Percentiles rank a stretch among this genome's conserved stretches.
Evolutionary conservation across 2,329 filamentous ascomycete species (phyloP).

Genomic region (Aspergillus latus): DNA sequence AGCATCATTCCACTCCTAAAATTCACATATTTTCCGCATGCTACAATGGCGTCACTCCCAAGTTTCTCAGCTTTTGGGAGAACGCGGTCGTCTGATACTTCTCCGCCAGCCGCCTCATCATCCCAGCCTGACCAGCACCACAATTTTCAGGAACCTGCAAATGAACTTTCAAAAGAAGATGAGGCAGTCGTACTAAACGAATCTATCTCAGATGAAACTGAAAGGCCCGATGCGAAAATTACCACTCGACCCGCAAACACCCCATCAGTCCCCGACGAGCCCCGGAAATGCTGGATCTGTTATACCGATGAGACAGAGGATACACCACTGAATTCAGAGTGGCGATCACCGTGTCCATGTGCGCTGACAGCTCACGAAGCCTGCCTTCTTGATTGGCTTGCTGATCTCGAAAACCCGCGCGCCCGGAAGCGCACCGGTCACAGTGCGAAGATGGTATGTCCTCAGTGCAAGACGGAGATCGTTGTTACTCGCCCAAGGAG

Average conservation of each 20-base stretch:
- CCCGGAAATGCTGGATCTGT: constrained; percentile 67
- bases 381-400: constrained; percentile 88
- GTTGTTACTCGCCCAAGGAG: constrained; percentile 72
- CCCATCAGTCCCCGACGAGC: constrained; percentile 29
- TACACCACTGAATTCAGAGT: constrained; percentile 59
- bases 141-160: constrained; percentile 6
- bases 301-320: constrained; percentile 67
- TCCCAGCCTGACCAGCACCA: constrained; percentile 3
- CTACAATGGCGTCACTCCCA: constrained; percentile 37
- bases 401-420: constrained; percentile 73
- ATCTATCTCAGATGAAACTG: constrained; percentile 17
- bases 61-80: constrained; percentile 31
- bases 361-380: constrained; percentile 86
- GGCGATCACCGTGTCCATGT: constrained; percentile 89
- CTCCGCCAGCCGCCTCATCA: constrained; percentile 19
- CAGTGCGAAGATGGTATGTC: constrained; percentile 70
- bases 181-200: constrained; percentile 35
- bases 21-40: constrained; percentile 1
- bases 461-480: constrained; percentile 85
- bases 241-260: constrained; percentile 15
- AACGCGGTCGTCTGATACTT: constrained; percentile 28
- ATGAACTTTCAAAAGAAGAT: constrained; percentile 26
- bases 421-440: constrained; percentile 51
- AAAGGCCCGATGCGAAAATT: constrained; percentile 22
- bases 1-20: neutral